phyloP scores from a whole-genome alignment of 2,329 filamentous ascomycete species.

The Penicillium nordicum region DNA sequence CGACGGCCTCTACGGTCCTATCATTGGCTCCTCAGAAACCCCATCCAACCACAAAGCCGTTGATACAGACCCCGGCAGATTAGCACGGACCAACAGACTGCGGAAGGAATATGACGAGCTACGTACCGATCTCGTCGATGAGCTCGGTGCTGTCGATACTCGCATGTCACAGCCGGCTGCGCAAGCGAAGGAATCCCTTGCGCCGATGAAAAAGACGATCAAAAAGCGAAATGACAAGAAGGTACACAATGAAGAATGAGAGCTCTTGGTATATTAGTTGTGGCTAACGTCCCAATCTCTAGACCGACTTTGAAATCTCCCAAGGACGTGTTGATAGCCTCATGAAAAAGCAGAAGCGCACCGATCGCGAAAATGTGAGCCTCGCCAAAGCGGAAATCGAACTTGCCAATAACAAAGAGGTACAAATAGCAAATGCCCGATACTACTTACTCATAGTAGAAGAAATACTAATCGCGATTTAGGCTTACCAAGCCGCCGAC shows the following conservation, averaged over 20 bases:
- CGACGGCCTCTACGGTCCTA: slow-evolving; percentile 71
- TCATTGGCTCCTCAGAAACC: slow-evolving; percentile 62
- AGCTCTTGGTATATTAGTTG: neutral
- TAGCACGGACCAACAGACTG: slow-evolving; percentile 64
- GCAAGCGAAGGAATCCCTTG: slow-evolving; percentile 65
- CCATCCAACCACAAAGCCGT: slow-evolving; percentile 54
- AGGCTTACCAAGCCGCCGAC: slow-evolving; percentile 73
- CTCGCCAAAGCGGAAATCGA: slow-evolving; percentile 71
- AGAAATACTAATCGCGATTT: neutral
- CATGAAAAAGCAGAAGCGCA: slow-evolving; percentile 66
- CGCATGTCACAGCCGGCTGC: slow-evolving; percentile 67
- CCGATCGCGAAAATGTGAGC: slow-evolving; percentile 68
- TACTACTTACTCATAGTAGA: neutral
- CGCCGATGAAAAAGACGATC: slow-evolving; percentile 74
- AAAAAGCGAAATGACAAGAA: slow-evolving; percentile 82
- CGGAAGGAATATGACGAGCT: slow-evolving; percentile 67
- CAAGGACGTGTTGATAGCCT: slow-evolving; percentile 67
- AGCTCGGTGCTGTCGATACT: slow-evolving; percentile 67
- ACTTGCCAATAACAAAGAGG: slow-evolving; percentile 61
- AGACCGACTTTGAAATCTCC: slow-evolving; percentile 76
- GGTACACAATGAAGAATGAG: slow-evolving; percentile 31
- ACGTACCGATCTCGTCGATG: slow-evolving; percentile 66
- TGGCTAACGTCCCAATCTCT: neutral
- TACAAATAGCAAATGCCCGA: slow-evolving; percentile 33
- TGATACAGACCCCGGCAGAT: slow-evolving; percentile 59